phyloP scores from a whole-genome alignment of 225 moss, liverwort and hornwort species.

The Asterella californica region DNA sequence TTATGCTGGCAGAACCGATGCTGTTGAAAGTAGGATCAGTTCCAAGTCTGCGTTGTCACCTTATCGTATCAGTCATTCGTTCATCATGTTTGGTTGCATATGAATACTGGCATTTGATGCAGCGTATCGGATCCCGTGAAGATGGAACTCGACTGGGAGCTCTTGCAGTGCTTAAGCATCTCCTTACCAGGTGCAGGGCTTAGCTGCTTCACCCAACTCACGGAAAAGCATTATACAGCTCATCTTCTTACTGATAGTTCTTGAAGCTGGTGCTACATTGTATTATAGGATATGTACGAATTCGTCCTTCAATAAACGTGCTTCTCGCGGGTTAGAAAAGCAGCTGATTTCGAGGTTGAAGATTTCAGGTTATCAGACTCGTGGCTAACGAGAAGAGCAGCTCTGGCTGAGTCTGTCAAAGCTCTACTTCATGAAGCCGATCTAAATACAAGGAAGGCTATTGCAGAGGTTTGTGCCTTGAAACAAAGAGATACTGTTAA shows the following conservation, averaged over 20 bases:
- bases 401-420: conserved; percentile 73
- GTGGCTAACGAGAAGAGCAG: conserved; percentile 62
- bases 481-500: background rate
- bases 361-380: conserved; percentile 61
- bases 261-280: background rate
- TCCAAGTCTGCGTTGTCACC: background rate
- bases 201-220: background rate
- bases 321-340: background rate
- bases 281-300: background rate
- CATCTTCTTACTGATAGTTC: background rate
- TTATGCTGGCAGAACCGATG: background rate
- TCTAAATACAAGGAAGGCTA: conserved; percentile 76
- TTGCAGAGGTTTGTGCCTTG: conserved; percentile 67
- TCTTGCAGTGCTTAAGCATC: conserved; percentile 84
- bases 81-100: background rate
- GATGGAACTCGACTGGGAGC: conserved; percentile 83
- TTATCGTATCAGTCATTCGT: background rate
- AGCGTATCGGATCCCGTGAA: conserved; percentile 78
- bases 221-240: background rate
- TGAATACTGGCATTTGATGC: conserved; percentile 25
- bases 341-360: background rate
- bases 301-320: background rate
- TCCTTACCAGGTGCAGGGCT: conserved; percentile 64
- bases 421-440: conserved; percentile 69
- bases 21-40: background rate